Evolutionary conservation across 176 grass and related monocot species (phyloP), one percentile per base, ranked within the genome.

Genomic region (Ananas comosus): DNA sequence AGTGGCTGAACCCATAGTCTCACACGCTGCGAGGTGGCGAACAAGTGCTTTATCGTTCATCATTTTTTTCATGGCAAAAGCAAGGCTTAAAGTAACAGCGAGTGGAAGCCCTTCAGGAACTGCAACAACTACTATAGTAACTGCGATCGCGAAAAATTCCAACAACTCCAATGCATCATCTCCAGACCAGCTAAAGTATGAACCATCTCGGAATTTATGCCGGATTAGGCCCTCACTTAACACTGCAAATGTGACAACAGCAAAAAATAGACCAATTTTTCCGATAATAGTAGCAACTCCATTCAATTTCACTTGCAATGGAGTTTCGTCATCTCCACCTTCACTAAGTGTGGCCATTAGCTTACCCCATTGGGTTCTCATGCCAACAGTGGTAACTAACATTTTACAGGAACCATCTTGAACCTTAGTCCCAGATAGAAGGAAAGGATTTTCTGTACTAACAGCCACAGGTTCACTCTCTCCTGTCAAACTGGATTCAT

Each of bases 11-110:
- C 88, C 88, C 92, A 96, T 92, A 64, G 92, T 96, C 81, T 96
- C 92, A 24, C 92, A 96, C 18, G 92, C 92, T 19, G 92, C 88
- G 61, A 96, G 86, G 76, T 96, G 86, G 21, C 92, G 74, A 25
- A 96, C 88, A 2, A 96, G 86, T 21, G 92, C 92, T 80, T 87
- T 96, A 73, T 96, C 92, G 53, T 96, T 92, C 92, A 96, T 96
- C 92, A 96, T 96, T 78, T 96, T 96, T 70, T 96, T 96, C 88
- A 96, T 96, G 70, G 92, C 92, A 64, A 96, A 96, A 53, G 88
- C 92, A 78, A 96, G 88, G 80, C 92, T 96, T 28, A 96, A 78
- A 17, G 92, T 96, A 49, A 96, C 92, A 0, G 92, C 92, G 4
- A 96, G 84, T 0, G 92, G 92, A n/a, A 96, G 64, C 8, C 92